phyloP scores from a whole-genome alignment of 495 filamentous ascomycete genomes.

The Thermochaetoides thermophila region DNA sequence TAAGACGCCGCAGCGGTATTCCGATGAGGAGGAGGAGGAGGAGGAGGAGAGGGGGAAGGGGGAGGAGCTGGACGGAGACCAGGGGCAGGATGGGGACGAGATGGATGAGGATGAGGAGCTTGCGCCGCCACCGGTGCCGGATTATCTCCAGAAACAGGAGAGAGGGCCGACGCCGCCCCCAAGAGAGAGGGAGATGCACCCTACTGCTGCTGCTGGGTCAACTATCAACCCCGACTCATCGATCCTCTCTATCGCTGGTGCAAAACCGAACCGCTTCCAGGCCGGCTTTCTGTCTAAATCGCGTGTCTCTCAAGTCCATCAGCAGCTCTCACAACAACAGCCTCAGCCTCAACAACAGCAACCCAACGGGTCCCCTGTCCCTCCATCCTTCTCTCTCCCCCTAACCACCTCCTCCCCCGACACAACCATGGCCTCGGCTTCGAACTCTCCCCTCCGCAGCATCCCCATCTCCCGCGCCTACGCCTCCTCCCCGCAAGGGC shows the following conservation, averaged over 20 bases:
- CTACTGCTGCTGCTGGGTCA: no score
- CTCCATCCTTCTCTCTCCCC: constrained; percentile 48
- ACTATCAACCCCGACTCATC: no score
- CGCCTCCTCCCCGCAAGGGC: no score
- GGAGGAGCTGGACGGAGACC: no score
- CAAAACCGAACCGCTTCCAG: constrained; percentile 72
- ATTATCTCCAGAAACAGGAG: constrained; percentile 31
- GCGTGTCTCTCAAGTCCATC: constrained; percentile 13
- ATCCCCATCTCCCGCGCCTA: constrained; percentile 26
- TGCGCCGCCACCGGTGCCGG: constrained; percentile 20
- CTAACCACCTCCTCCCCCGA: constrained; percentile 48
- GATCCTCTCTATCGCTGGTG: constrained; percentile 20
- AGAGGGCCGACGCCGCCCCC: constrained; percentile 45
- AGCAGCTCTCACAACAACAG: background rate
- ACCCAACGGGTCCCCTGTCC: constrained; percentile 45
- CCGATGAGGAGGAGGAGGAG: constrained; percentile 34
- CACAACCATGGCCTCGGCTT: constrained; percentile 51
- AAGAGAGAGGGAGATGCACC: no score
- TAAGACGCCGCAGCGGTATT: constrained; percentile 61
- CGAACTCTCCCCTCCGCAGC: constrained; percentile 35
- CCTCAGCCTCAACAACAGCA: no score
- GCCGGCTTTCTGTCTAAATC: constrained; percentile 74
- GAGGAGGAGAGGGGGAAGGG: constrained; percentile 29
- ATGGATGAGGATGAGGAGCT: constrained; percentile 21
- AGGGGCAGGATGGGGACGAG: constrained; percentile 35